Percentiles rank a stretch among this genome's conserved stretches.
These are phyloP conservation scores for Massarina eburnea DNA, from an alignment of 2,329 filamentous ascomycete species.

Conservation along the genomic window DNA sequence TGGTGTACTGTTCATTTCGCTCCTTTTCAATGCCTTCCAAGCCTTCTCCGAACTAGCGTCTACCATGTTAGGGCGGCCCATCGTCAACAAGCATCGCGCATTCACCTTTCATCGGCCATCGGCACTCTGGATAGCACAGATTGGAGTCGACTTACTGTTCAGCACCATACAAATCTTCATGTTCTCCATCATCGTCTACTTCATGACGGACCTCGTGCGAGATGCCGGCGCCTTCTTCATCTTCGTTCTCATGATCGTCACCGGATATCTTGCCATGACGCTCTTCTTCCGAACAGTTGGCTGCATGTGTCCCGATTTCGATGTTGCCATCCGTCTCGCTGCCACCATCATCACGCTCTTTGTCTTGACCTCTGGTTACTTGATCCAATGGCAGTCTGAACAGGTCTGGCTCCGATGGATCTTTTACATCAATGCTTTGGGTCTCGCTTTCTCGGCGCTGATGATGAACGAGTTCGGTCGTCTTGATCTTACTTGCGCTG, in stretches of 20 bases:
- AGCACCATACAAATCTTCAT: constrained; percentile 65
- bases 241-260: constrained; percentile 48
- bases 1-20: constrained; percentile 76
- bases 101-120: constrained; percentile 83
- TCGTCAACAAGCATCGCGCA: constrained; percentile 81
- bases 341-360: constrained; percentile 80
- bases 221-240: constrained; percentile 53
- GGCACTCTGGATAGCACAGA: constrained; percentile 80
- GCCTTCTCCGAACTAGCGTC: constrained; percentile 76
- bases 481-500: constrained; percentile 68
- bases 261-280: constrained; percentile 48
- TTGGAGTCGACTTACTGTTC: constrained; percentile 76
- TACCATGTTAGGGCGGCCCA: constrained; percentile 74
- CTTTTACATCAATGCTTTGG: constrained; percentile 77
- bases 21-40: constrained; percentile 86
- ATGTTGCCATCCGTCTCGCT: constrained; percentile 80
- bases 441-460: constrained; percentile 72
- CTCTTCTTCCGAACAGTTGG: constrained; percentile 51
- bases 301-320: constrained; percentile 78
- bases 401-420: constrained; percentile 84
- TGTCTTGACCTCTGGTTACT: constrained; percentile 77
- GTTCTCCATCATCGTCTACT: constrained; percentile 53
- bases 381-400: constrained; percentile 76
- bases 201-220: constrained; percentile 51
- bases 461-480: constrained; percentile 86